Base-by-base conservation (phyloP, 352 stramenopile genomes). In the Pythium apleroticum region DNA sequence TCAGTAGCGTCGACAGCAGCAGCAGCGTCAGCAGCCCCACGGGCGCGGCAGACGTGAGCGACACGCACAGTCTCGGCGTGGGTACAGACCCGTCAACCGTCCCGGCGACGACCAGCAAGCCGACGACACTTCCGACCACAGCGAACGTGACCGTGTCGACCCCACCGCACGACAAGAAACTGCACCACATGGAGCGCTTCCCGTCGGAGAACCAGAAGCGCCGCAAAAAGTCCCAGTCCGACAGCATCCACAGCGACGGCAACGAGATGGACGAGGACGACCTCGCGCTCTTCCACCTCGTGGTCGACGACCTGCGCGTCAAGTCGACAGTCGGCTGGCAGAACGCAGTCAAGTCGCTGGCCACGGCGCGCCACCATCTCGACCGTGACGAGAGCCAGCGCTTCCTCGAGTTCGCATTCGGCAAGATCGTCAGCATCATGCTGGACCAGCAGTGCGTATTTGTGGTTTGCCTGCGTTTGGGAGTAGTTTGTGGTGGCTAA, bases 281-380 rank as follows among this genome's bases (percentile, higher is more conserved):
- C 45, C 70, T 91, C 31, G 81, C 91, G 69, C 74, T 96, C 28
- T 95, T 90, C 63, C 83, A 93, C 22, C 67, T 94, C 48, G 88
- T 96, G 62, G 77, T 83, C 62, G 84, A 96, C 61, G 88, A 96
- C 65, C 63, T 96, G 69, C 84, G 85, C n/a, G 67, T 84, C 46
- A 94, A 96, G 59, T 92, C 88, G n/a, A 96, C 88, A 2, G 88
- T 96, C 50, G 88, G 87, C 45, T 96, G 88, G 88, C 86, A 96
- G 65, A 96, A 95, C 48, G 86, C 88, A 12, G 84, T 95, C 68
- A 93, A 92, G 59, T 88, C 86, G 61, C 83, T 96, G 25, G 91
- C 87, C 31, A 72, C 82, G 28, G 88, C 88, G 48, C 77, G 88
- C 10, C 68, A 71, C 35, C 82, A 95, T 71, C 65, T 92, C 19